phyloP scores from a whole-genome alignment of 441 rosid species.

The Hura crepitans region DNA sequence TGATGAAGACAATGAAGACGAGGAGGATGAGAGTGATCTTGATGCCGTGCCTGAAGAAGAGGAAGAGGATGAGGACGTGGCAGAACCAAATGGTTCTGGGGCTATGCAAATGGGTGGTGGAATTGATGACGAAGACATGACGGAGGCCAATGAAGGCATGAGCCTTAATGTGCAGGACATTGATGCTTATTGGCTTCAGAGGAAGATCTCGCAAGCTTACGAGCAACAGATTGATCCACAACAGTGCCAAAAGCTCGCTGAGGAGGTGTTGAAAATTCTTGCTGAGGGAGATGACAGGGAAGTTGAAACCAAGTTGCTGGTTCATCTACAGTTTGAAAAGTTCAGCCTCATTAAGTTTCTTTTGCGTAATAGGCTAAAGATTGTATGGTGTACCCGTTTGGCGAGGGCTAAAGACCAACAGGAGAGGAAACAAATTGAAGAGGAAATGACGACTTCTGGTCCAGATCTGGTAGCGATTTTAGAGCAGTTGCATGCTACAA shows the following conservation, averaged over 20 bases:
- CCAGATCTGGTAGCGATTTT: slow-evolving; percentile 66
- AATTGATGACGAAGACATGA: slow-evolving; percentile 68
- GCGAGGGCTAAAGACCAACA: slow-evolving; percentile 83
- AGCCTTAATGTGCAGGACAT: slow-evolving; percentile 82
- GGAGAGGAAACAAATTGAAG: slow-evolving; percentile 77
- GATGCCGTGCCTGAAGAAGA: slow-evolving; percentile 64
- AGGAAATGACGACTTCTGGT: slow-evolving; percentile 69
- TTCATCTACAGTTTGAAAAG: slow-evolving; percentile 57
- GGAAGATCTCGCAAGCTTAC: slow-evolving; percentile 82
- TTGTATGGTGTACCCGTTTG: slow-evolving; percentile 94
- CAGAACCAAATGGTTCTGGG: slow-evolving; percentile 47
- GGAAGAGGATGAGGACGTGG: slow-evolving; percentile 71
- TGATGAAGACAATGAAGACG: slow-evolving; percentile 75
- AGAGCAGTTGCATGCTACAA: slow-evolving; percentile 89
- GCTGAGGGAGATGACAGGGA: slow-evolving; percentile 75
- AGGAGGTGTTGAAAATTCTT: slow-evolving; percentile 84
- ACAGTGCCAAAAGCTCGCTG: slow-evolving; percentile 79
- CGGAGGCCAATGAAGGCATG: slow-evolving; percentile 64
- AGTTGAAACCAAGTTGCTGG: slow-evolving; percentile 64
- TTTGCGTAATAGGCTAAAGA: slow-evolving; percentile 63
- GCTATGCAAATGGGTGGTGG: slow-evolving; percentile 89
- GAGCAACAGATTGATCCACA: slow-evolving; percentile 80
- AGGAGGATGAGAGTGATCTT: slow-evolving; percentile 85
- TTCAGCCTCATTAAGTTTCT: slow-evolving; percentile 71
- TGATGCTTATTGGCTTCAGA: slow-evolving; percentile 96